Evolutionary conservation across 257 asterid species (phyloP).

Genomic region (Asclepias syriaca): DNA sequence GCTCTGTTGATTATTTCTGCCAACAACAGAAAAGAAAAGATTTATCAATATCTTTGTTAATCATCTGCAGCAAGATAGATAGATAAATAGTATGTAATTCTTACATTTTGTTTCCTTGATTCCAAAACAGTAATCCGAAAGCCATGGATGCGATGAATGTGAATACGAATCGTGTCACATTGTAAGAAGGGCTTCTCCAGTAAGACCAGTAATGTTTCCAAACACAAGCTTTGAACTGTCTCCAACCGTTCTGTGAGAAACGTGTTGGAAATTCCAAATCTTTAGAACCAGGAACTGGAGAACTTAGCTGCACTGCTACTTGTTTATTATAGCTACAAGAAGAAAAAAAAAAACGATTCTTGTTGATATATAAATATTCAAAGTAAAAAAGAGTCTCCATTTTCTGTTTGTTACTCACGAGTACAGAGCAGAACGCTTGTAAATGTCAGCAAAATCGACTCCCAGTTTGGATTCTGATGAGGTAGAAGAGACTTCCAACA

Average conservation of each 20-base stretch:
- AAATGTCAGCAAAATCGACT: conserved; percentile 26
- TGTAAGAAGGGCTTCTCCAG: conserved; percentile 37
- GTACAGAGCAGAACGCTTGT: conserved; percentile 19
- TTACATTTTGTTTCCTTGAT: conserved; percentile 24
- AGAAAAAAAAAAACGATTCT: background rate
- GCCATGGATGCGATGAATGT: conserved; percentile 15
- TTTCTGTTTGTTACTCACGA: conserved; percentile 16
- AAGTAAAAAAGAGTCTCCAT: background rate
- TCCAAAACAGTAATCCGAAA: conserved; percentile 21
- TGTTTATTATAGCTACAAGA: conserved; percentile 19
- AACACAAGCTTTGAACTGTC: conserved; percentile 21
- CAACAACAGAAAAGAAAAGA: background rate
- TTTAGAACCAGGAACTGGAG: conserved; percentile 16
- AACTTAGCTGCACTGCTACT: conserved; percentile 10
- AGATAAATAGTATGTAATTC: background rate
- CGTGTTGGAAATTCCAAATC: conserved; percentile 21
- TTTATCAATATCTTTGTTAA: background rate
- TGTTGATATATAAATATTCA: background rate
- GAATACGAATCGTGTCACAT: conserved; percentile 18
- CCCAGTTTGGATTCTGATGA: conserved; percentile 32
- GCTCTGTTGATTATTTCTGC: conserved; percentile 44
- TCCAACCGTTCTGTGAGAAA: conserved; percentile 23
- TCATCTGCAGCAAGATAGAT: no score
- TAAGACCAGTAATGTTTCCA: conserved; percentile 28
- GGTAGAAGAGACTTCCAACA: conserved; percentile 27